A percentile compares a stretch with the other conserved stretches of the same genome.
Conservation (phyloP, 2,329 filamentous ascomycete genomes). For the Fusarium sulawesiense region DNA sequence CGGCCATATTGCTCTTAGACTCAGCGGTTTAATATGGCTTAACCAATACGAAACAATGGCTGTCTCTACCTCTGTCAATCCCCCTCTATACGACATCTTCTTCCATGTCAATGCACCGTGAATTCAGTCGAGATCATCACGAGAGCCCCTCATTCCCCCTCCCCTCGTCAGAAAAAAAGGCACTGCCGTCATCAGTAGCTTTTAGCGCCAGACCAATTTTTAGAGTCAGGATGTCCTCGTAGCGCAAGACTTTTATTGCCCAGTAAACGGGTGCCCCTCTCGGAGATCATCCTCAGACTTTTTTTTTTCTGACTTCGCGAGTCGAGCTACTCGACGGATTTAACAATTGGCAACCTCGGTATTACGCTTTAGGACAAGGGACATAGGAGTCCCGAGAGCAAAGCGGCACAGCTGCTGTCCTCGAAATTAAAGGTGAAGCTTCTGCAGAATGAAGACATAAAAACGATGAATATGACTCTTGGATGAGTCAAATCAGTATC, state of each 20-base stretch:
- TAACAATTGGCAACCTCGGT: conserved; percentile 38
- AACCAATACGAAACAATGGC: not conserved
- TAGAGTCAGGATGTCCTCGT: conserved; percentile 38
- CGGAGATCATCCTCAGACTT: conserved; percentile 18
- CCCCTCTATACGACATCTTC: not conserved
- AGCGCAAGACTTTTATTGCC: conserved; percentile 27
- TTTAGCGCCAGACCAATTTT: conserved; percentile 42
- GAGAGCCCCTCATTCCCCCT: conserved; percentile 30
- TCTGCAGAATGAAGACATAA: conserved; percentile 34
- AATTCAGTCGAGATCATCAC: conserved; percentile 9
- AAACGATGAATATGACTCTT: conserved; percentile 23
- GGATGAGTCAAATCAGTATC: conserved; percentile 36
- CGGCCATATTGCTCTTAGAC: not conserved
- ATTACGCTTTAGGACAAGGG: conserved; percentile 30
- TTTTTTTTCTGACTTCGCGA: conserved; percentile 20
- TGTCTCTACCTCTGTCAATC: not conserved
- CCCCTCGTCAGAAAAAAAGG: conserved; percentile 21
- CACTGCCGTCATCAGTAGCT: conserved; percentile 43
- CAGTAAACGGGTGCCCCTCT: conserved; percentile 35
- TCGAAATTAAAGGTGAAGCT: conserved; percentile 18
- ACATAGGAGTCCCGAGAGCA: not conserved
- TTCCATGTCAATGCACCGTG: not conserved
- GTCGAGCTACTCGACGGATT: not conserved
- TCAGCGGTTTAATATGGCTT: not conserved
- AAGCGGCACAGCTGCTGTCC: conserved; percentile 12